phyloP scores from a whole-genome alignment of 257 asterid genomes.

The Lantana camara region DNA sequence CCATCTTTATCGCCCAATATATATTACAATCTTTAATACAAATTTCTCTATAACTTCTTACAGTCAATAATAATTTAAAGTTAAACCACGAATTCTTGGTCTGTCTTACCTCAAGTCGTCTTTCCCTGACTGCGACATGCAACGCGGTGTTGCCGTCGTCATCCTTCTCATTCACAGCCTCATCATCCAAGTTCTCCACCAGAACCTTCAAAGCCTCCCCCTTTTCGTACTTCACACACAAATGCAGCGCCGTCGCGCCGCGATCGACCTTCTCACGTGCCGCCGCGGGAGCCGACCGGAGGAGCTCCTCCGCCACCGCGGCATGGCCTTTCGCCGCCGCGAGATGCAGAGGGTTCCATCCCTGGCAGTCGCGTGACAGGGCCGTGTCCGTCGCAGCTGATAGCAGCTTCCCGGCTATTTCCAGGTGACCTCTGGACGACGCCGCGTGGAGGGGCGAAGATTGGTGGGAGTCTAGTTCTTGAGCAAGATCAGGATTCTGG shows the following conservation, averaged over 20 bases:
- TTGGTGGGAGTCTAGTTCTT: slow-evolving; percentile 36
- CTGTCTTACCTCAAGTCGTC: slow-evolving; percentile 43
- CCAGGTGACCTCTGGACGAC: slow-evolving; percentile 37
- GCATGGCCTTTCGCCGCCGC: slow-evolving; percentile 55
- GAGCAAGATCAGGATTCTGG: slow-evolving; percentile 32
- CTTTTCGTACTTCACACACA: slow-evolving; percentile 42
- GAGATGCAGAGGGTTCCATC: slow-evolving; percentile 57
- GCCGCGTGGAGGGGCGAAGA: slow-evolving; percentile 56
- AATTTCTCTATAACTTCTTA: too few relatives aligned
- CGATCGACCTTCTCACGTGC: slow-evolving; percentile 39
- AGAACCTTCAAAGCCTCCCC: slow-evolving; percentile 39
- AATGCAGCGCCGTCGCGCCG: slow-evolving; percentile 42
- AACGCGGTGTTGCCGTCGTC: slow-evolving; percentile 48
- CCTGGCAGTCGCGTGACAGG: slow-evolving; percentile 43
- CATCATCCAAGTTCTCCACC: slow-evolving; percentile 20
- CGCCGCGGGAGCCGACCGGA: slow-evolving; percentile 28
- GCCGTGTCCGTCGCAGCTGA: slow-evolving; percentile 45
- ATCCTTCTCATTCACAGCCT: slow-evolving; percentile 25
- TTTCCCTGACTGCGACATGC: slow-evolving; percentile 35
- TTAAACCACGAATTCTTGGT: too few relatives aligned
- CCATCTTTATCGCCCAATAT: too few relatives aligned
- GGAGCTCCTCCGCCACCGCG: slow-evolving; percentile 30
- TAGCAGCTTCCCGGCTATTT: slow-evolving; percentile 25
- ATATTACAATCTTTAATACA: too few relatives aligned
- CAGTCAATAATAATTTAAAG: too few relatives aligned